Evolutionary conservation across 2,329 filamentous ascomycete species (phyloP).

Genomic region (Trichophyton rubrum): DNA sequence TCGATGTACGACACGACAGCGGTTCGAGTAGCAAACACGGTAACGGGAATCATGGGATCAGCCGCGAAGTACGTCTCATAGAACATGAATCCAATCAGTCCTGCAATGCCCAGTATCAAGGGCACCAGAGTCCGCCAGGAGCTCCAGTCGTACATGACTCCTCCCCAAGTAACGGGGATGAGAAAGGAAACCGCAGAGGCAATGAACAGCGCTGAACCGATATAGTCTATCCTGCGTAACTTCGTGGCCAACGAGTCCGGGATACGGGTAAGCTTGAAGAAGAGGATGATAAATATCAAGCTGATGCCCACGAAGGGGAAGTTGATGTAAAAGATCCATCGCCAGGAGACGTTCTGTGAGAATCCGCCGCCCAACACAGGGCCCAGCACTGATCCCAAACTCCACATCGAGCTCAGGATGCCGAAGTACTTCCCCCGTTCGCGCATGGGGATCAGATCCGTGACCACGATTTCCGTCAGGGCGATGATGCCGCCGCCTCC

Average conservation of each 20-base stretch:
- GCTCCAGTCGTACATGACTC: conserved; percentile 52
- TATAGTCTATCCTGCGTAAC: conserved; percentile 48
- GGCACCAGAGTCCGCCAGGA: conserved; percentile 52
- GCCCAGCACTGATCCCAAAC: conserved; percentile 28
- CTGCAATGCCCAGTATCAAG: conserved; percentile 42
- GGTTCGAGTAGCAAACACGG: conserved; percentile 36
- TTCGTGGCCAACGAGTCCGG: conserved; percentile 39
- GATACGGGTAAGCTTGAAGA: conserved; percentile 41
- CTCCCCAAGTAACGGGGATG: conserved; percentile 53
- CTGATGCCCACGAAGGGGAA: conserved; percentile 45
- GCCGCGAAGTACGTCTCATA: conserved; percentile 42
- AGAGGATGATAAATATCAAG: conserved; percentile 37
- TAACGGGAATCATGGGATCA: conserved; percentile 39
- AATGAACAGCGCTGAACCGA: conserved; percentile 50
- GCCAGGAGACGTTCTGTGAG: conserved; percentile 28
- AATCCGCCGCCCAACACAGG: conserved; percentile 34
- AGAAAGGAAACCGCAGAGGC: conserved; percentile 46
- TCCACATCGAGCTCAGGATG: conserved; percentile 30
- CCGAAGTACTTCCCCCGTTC: conserved; percentile 30
- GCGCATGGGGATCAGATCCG: conserved; percentile 33
- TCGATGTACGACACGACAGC: conserved; percentile 40
- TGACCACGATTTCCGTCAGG: conserved; percentile 33
- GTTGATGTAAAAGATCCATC: conserved; percentile 56
- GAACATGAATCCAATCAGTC: conserved; percentile 41
- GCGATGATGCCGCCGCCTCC: conserved; percentile 36